These are phyloP conservation scores for Boletus speciosus DNA, from an alignment of 768 basidiomycete genomes.

Conservation along the genomic window DNA sequence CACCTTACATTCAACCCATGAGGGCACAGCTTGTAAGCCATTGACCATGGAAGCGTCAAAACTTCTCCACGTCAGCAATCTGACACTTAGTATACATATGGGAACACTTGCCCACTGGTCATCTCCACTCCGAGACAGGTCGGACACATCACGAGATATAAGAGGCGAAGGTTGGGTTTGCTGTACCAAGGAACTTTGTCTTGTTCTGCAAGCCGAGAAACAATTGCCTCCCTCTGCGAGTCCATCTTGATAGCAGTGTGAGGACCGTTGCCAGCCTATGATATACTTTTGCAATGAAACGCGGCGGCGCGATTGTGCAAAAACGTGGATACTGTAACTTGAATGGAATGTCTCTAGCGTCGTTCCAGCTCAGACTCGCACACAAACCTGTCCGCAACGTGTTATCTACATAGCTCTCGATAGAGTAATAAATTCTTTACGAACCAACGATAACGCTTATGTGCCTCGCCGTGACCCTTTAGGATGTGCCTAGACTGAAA, in stretches of 20 bases:
- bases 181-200: constrained; percentile 60
- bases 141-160: constrained; percentile 58
- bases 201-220: constrained; percentile 27
- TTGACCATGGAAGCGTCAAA: constrained; percentile 56
- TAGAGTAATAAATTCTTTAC: too few species aligned
- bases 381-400: background rate
- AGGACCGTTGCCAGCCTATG: too few species aligned
- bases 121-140: constrained; percentile 20
- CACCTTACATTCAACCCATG: constrained; percentile 51
- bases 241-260: constrained; percentile 2
- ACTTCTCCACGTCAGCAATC: constrained; percentile 1
- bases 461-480: background rate
- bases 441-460: background rate
- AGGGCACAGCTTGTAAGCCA: constrained; percentile 55
- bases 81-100: background rate
- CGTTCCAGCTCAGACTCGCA: background rate
- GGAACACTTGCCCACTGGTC: constrained; percentile 16
- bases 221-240: background rate
- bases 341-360: background rate
- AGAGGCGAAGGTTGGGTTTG: constrained; percentile 53
- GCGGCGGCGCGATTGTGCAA: too few species aligned
- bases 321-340: background rate
- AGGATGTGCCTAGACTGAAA: too few species aligned
- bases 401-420: background rate
- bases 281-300: background rate